These are phyloP conservation scores for Suillus discolor DNA, from an alignment of 768 basidiomycete genomes.

Conservation along the genomic window DNA sequence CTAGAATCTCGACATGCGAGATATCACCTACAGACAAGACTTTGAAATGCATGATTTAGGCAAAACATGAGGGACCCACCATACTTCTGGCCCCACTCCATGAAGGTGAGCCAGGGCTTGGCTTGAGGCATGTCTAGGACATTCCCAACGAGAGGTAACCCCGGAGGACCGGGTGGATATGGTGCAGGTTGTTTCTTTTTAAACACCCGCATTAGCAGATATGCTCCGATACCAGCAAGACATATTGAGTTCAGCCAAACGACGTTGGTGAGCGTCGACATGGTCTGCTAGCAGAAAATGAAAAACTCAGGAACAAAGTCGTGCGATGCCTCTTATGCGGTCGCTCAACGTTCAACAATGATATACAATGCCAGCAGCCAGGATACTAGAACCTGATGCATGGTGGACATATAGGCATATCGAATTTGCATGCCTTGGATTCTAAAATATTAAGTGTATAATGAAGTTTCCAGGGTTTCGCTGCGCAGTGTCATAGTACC, in stretches of 20 bases:
- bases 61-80: slow-evolving; percentile 27
- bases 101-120: slow-evolving; percentile 47
- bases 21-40: slow-evolving; percentile 51
- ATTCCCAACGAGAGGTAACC: slow-evolving; percentile 47
- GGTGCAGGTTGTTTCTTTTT: slow-evolving; percentile 25
- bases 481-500: too few species aligned
- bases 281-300: too few species aligned
- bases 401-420: too few species aligned
- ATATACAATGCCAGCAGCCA: too few species aligned
- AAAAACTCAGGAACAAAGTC: too few species aligned
- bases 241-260: slow-evolving; percentile 32
- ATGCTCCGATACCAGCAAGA: slow-evolving; percentile 30
- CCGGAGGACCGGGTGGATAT: slow-evolving; percentile 49
- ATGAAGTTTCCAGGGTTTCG: too few species aligned
- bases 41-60: not conserved
- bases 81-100: slow-evolving; percentile 47
- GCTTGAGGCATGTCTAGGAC: slow-evolving; percentile 49
- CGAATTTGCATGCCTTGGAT: too few species aligned
- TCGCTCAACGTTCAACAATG: too few species aligned
- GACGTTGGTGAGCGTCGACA: slow-evolving; percentile 22
- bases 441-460: too few species aligned
- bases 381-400: too few species aligned
- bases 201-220: slow-evolving; percentile 26
- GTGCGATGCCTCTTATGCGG: too few species aligned
- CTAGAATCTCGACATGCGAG: slow-evolving; percentile 60